A percentile compares a stretch with the other conserved stretches of the same genome.
Evolutionary conservation across 495 filamentous ascomycete genomes (phyloP).

Genomic region (Friedmanniomyces simplex): DNA sequence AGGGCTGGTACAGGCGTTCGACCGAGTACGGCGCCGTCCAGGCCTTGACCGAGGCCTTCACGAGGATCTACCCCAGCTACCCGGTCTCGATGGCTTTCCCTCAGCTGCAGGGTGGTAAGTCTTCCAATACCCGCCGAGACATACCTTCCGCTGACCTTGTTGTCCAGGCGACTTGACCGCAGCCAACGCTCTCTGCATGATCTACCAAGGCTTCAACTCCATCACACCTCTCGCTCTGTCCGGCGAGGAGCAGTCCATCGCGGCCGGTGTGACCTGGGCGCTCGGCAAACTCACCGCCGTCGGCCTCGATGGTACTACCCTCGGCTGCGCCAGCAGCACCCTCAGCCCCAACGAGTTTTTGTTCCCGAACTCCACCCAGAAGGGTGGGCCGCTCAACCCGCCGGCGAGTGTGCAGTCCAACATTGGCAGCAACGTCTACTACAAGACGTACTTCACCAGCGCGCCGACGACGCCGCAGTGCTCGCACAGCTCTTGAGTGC

Average conservation of each 20-base stretch:
- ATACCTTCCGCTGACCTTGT: not conserved
- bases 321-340: slow-evolving; percentile 4
- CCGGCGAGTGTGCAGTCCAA: not conserved
- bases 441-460: slow-evolving; percentile 3
- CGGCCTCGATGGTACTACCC: not conserved
- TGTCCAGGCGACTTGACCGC: not conserved
- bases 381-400: slow-evolving; percentile 5
- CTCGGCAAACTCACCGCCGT: not conserved
- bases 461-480: slow-evolving; percentile 10
- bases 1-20: slow-evolving; percentile 12
- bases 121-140: no score
- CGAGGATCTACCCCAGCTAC: slow-evolving; percentile 3
- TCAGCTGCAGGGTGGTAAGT: not conserved
- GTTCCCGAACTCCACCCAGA: slow-evolving; percentile 6
- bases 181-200: slow-evolving; percentile 1
- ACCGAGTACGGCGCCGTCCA: slow-evolving; percentile 9
- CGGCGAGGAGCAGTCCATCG: not conserved
- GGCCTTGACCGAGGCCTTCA: slow-evolving; percentile 6
- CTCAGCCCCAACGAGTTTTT: slow-evolving; percentile 1
- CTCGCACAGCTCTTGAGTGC: not conserved
- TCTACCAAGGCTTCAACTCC: slow-evolving; percentile 11
- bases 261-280: not conserved
- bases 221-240: slow-evolving; percentile 9
- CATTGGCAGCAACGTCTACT: slow-evolving; percentile 4
- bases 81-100: not conserved